Conservation (phyloP, 495 filamentous ascomycete species). For the Tuber aestivum region DNA sequence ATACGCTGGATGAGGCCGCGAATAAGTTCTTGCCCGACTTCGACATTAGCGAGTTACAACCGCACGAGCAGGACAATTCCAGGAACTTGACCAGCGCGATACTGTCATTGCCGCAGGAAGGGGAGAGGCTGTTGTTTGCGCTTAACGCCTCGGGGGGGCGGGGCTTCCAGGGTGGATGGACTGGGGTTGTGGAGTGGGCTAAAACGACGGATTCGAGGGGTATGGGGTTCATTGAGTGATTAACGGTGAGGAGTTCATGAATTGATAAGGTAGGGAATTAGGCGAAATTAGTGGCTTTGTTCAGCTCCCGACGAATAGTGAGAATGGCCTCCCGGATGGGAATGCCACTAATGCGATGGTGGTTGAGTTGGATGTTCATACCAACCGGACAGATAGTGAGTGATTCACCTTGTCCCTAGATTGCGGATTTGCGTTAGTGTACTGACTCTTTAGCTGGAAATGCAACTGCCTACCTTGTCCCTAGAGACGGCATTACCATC, state of each 20-base stretch:
- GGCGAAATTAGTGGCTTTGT: slow-evolving; percentile 70
- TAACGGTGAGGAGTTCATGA: slow-evolving; percentile 52
- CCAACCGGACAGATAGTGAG: slow-evolving; percentile 52
- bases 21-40: slow-evolving; percentile 63
- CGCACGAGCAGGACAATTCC: slow-evolving; percentile 57
- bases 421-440: background rate
- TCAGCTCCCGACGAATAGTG: slow-evolving; percentile 48
- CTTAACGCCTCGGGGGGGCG: slow-evolving; percentile 45
- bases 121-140: slow-evolving; percentile 57
- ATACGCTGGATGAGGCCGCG: slow-evolving; percentile 59
- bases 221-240: slow-evolving; percentile 41
- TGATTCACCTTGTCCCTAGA: background rate
- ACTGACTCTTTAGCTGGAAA: slow-evolving; percentile 51
- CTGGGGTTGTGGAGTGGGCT: slow-evolving; percentile 41
- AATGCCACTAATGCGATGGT: slow-evolving; percentile 55
- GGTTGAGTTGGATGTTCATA: slow-evolving; percentile 61
- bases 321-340: slow-evolving; percentile 44
- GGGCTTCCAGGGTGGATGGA: slow-evolving; percentile 35
- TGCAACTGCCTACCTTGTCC: slow-evolving; percentile 69
- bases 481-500: slow-evolving; percentile 59
- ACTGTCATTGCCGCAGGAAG: slow-evolving; percentile 62
- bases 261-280: slow-evolving; percentile 53
- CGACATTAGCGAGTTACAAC: slow-evolving; percentile 54
- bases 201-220: slow-evolving; percentile 40
- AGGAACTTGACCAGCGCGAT: slow-evolving; percentile 67